Percentiles rank a stretch among this genome's conserved stretches.
Conservation (phyloP, 2,329 filamentous ascomycete genomes). For the Volutella citrinella region DNA sequence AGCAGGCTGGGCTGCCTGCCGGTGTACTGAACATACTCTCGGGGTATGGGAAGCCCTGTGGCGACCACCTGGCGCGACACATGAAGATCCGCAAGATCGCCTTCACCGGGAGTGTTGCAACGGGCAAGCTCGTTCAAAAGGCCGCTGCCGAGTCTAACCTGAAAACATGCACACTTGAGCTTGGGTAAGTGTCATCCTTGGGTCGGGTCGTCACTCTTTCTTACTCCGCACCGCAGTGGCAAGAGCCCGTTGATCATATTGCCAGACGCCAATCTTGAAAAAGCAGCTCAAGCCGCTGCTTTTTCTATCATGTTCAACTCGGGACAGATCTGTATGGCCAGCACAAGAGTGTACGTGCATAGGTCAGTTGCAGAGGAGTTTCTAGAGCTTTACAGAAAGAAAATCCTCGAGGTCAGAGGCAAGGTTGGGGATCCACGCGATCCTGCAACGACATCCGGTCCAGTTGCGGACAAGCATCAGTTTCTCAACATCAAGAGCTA, state of each 20-base stretch:
- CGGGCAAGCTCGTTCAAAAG: slow-evolving; percentile 15
- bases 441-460: background rate
- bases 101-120: slow-evolving; percentile 45
- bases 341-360: slow-evolving; percentile 1
- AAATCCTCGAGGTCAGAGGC: background rate
- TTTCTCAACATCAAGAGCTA: background rate
- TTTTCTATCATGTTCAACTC: slow-evolving; percentile 1
- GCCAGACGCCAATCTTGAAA: slow-evolving; percentile 66
- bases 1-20: slow-evolving; percentile 70
- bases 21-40: slow-evolving; percentile 68
- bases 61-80: background rate
- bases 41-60: background rate
- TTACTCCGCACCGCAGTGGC: too few relatives aligned
- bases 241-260: slow-evolving; percentile 74
- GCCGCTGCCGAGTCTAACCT: slow-evolving; percentile 65
- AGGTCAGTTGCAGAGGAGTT: background rate
- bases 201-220: too few relatives aligned
- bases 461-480: background rate
- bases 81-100: slow-evolving; percentile 4
- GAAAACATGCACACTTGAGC: slow-evolving; percentile 73
- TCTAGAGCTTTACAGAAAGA: background rate
- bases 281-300: background rate
- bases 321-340: background rate
- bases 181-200: too few relatives aligned
- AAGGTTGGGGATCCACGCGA: background rate